Base-by-base conservation (phyloP, 176 grass and related monocot species). In the Puya raimondii region DNA sequence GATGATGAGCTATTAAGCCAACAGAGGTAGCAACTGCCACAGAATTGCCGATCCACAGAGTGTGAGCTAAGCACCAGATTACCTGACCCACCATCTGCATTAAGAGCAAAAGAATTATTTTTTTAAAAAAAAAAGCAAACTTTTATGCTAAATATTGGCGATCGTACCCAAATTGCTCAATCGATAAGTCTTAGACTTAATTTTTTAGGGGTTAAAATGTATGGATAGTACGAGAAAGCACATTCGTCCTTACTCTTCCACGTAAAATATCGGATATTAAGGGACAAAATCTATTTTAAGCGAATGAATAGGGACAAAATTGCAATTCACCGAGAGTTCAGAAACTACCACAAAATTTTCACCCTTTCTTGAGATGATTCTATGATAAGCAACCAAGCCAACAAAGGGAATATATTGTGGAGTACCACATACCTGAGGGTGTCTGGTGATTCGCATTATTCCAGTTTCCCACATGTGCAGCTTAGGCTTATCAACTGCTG, bases 391-490 rank as follows among this genome's bases (percentile, higher is more conserved):
- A 42, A 42, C 33, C 33, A 47, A 33, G 64, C 11, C 12, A 22
- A 7, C 22, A 17, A 11, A 12, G 42, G 70, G 53, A 57, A 71
- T 33, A 42, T 9, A 33, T 42, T 42, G 33, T 48, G 18, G 13
- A 47, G 23, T 47, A 21, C 0, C 20, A 71, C 12, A 63, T 79
- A 97, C 94, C 89, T 99, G 89, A 20, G 89, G 94, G 78, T 99
- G 94, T 74, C 94, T 83, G 10, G 89, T 99, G 64, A 93, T 93
- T 66, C 94, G 83, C 86, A 99, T 99, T 72, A 99, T 93, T 82
- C 94, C 94, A 11, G 89, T 93, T 80, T 99, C 94, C 94, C 94
- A 99, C 58, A 99, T 78, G 18, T 99, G 94, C 64, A 99, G 69
- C 71, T 88, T 99, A 47, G 94, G 94, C 76, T 93, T 87, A 84